phyloP scores from a whole-genome alignment of 768 basidiomycete species.

The Lentinula edodes region DNA sequence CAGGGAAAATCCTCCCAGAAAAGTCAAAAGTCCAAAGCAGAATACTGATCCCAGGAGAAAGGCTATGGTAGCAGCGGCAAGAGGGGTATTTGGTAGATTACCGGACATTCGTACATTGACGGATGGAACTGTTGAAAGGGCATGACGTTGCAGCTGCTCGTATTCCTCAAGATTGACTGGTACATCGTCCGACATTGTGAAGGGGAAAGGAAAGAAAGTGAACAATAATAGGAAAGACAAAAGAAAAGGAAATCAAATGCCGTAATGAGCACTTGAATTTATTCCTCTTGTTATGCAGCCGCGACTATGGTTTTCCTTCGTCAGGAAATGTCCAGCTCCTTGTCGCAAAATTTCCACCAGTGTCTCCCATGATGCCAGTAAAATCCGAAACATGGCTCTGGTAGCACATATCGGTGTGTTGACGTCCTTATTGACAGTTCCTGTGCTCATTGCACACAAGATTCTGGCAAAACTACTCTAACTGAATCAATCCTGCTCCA shows the following conservation, averaged over 20 bases:
- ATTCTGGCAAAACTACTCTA: constrained; percentile 86
- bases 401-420: constrained; percentile 82
- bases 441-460: constrained; percentile 26
- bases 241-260: constrained; percentile 14
- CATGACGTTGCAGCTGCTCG: constrained; percentile 23
- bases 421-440: background rate
- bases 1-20: constrained; percentile 37
- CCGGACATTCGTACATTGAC: constrained; percentile 31
- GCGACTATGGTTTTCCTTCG: background rate
- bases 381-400: constrained; percentile 73
- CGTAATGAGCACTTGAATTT: background rate
- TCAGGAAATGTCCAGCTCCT: background rate
- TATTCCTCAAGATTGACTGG: constrained; percentile 35
- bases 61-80: constrained; percentile 70
- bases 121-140: constrained; percentile 53
- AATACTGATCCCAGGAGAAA: constrained; percentile 81
- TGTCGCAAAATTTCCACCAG: background rate
- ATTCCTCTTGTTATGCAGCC: background rate
- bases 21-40: constrained; percentile 48
- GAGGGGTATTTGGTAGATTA: constrained; percentile 84
- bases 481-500: constrained; percentile 82
- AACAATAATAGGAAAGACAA: constrained; percentile 12
- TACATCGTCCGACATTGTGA: constrained; percentile 24
- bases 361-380: constrained; percentile 31
- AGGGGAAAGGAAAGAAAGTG: constrained; percentile 11